Base-by-base conservation (phyloP, 257 asterid genomes). In the Przewalskia tangutica region DNA sequence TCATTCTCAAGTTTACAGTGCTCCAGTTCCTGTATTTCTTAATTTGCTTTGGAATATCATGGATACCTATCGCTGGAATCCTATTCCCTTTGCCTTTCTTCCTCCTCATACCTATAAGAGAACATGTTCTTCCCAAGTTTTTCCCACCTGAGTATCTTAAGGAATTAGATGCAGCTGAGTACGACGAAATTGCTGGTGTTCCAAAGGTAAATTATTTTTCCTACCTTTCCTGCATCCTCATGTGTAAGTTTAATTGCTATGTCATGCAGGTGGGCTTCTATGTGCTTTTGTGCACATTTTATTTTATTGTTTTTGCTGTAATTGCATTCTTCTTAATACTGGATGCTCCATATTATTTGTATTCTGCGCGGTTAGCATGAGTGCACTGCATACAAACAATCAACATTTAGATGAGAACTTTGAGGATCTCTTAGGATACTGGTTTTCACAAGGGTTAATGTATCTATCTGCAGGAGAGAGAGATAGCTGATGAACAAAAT, bases 1-100 rank as follows among this genome's bases (percentile, higher is more conserved):
- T 89, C 86, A 95, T 93, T 83, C 90, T 90, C 84, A 76, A 85
- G 84, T 95, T 95, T 67, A 95, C 98, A 0, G 6, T 85, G 6
- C 91, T 95, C 85, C 97, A 93, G 87, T 77, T 91, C 3, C 81
- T 75, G 4, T 95, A 92, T 84, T 89, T 95, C 62, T 78, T 93
- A 78, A 18, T 91, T 42, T 93, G 98, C 88, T 95, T 89, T 17
- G 98, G 97, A 42, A 89, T 95, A 85, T 93, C 98, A 75, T 93
- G 98, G 98, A 95, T 95, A 77, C 98, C 98, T 0, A 84, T 95
- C 36, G 98, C 97, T 70, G 98, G 98, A 79, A 90, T 95, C 53
- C 66, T 95, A 84, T 95, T 95, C 82, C 98, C 98, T 3, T 66
- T 95, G 6, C 98, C 93, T 0, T 93, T 93, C 86, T 95, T 93